A percentile compares a stretch with the other conserved stretches of the same genome.
These are phyloP conservation scores for Thraustochytrium striatum DNA, from an alignment of 352 stramenopile species.

Conservation along the genomic window DNA sequence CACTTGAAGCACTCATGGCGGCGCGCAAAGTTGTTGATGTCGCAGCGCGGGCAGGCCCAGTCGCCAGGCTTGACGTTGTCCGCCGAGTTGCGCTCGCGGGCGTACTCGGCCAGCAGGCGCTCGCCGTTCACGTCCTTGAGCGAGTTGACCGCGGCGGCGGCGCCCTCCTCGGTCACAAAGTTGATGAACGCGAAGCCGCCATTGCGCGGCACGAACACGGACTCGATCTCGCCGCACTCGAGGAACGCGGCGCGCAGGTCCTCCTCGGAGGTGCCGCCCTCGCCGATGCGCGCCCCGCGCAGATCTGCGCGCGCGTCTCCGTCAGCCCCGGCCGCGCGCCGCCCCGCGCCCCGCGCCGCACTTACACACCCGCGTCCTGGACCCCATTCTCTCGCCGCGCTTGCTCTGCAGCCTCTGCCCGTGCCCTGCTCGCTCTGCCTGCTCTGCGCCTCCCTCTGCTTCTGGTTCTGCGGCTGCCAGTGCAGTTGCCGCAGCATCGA, in stretches of 20 bases:
- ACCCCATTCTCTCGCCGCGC: too few species aligned
- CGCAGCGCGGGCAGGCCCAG: slow-evolving; percentile 46
- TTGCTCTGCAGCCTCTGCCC: too few species aligned
- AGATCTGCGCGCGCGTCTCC: too few species aligned
- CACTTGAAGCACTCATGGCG: slow-evolving; percentile 44
- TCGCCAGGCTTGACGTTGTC: slow-evolving; percentile 44
- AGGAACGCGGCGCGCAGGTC: neutral
- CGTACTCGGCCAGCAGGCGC: neutral
- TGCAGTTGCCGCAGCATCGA: too few species aligned
- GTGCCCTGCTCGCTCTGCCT: too few species aligned
- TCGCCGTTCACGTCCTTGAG: neutral
- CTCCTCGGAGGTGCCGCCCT: neutral
- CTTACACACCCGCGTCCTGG: too few species aligned
- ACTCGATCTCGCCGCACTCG: neutral
- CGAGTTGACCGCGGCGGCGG: neutral
- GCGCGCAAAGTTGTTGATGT: slow-evolving; percentile 46
- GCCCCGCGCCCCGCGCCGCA: too few species aligned
- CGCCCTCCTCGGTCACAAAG: neutral
- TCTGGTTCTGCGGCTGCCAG: too few species aligned
- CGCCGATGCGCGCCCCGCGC: neutral
- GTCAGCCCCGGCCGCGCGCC: too few species aligned
- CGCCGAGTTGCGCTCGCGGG: neutral
- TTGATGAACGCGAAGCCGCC: neutral
- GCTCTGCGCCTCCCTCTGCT: too few species aligned
- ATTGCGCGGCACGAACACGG: neutral